Evolutionary conservation across 306 rosid genomes (phyloP).

Genomic region (Quercus bicolor): DNA sequence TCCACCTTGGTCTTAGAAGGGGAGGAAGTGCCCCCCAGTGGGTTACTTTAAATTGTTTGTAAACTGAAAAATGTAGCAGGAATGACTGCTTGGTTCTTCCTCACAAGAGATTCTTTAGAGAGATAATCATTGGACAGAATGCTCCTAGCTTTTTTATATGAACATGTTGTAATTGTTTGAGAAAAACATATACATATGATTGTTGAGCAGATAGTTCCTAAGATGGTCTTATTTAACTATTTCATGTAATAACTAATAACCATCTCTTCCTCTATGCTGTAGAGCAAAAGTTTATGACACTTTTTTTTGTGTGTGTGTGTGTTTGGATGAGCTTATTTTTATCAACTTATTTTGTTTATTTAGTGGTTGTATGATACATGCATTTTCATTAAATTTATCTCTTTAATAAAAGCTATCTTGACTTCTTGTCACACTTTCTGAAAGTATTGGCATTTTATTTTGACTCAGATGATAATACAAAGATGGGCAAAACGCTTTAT

Average conservation of each 20-base stretch:
- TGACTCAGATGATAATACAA: conserved; percentile 35
- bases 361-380: not conserved
- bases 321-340: too few relatives aligned
- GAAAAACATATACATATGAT: not conserved
- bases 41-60: too few relatives aligned
- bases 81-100: not conserved
- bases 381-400: not conserved
- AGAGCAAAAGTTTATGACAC: not conserved
- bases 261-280: not conserved
- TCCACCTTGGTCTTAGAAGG: too few relatives aligned
- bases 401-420: not conserved
- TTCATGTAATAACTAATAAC: not conserved
- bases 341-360: not conserved
- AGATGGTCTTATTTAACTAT: not conserved
- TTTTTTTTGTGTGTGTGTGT: not conserved
- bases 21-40: too few relatives aligned
- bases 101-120: not conserved
- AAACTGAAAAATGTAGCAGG: not conserved
- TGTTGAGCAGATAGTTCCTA: not conserved
- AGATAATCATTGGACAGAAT: not conserved
- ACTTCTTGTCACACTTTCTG: not conserved
- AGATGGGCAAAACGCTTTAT: conserved; percentile 52
- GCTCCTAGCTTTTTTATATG: not conserved
- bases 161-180: not conserved
- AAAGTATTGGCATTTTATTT: conserved; percentile 18